These are phyloP conservation scores for Coprinellus micaceus DNA, from an alignment of 768 basidiomycete genomes.

Conservation along the genomic window DNA sequence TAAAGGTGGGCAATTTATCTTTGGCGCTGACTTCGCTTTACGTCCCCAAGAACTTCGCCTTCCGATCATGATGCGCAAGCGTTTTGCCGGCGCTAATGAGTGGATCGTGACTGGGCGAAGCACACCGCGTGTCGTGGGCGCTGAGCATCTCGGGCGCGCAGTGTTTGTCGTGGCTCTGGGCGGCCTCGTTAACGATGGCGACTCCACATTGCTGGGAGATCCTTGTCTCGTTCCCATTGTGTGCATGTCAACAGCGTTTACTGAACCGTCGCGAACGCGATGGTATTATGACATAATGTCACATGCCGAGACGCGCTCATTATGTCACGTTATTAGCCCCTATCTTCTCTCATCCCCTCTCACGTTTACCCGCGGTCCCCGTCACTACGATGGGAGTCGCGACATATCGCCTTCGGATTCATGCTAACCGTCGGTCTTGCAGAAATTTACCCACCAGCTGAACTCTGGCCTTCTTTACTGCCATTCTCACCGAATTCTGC, in stretches of 20 bases:
- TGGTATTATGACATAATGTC: background rate
- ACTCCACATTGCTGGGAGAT: no score
- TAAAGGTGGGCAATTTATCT: slow-evolving; percentile 61
- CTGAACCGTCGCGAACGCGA: background rate
- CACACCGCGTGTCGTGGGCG: background rate
- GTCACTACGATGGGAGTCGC: no score
- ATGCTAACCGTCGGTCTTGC: slow-evolving; percentile 15
- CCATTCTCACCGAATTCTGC: slow-evolving; percentile 94
- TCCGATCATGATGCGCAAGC: background rate
- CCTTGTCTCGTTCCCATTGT: no score
- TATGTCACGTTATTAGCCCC: slow-evolving; percentile 26
- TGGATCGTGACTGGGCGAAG: background rate
- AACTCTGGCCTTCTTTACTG: slow-evolving; percentile 89
- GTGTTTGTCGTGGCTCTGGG: no score
- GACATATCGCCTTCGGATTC: no score
- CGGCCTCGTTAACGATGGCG: no score
- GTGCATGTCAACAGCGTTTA: no score
- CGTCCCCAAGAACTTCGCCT: slow-evolving; percentile 6
- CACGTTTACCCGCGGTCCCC: no score
- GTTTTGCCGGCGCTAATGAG: background rate
- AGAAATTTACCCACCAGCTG: slow-evolving; percentile 98
- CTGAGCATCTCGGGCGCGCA: no score
- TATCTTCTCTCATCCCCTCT: slow-evolving; percentile 5
- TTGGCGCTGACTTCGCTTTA: slow-evolving; percentile 13
- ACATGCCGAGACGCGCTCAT: background rate